phyloP scores from a whole-genome alignment of 495 filamentous ascomycete species.

The Penicillium canescens region DNA sequence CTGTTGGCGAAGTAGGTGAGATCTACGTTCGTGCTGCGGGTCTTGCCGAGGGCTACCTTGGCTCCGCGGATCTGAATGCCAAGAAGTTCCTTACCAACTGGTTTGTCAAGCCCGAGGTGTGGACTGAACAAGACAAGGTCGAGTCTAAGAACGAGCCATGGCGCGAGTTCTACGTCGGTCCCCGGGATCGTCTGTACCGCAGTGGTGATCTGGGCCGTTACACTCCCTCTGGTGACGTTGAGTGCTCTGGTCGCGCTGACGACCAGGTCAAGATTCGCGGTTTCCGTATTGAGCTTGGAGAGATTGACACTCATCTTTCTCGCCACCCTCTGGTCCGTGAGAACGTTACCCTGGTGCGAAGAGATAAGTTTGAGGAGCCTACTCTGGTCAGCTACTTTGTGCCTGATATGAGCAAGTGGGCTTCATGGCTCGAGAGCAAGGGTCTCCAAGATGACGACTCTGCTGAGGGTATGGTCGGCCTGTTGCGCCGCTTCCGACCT shows the following conservation, averaged over 20 bases:
- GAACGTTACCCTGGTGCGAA: conserved; percentile 80
- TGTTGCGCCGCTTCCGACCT: conserved; percentile 62
- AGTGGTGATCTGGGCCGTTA: conserved; percentile 82
- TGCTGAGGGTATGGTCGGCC: conserved; percentile 56
- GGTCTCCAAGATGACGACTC: conserved; percentile 49
- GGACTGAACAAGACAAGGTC: conserved; percentile 65
- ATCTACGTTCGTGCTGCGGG: conserved; percentile 88
- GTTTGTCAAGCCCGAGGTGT: conserved; percentile 77
- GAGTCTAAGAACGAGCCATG: conserved; percentile 55
- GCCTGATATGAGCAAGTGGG: conserved; percentile 74
- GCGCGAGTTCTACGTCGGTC: conserved; percentile 78
- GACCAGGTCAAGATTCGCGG: conserved; percentile 95
- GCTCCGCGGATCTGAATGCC: conserved; percentile 65
- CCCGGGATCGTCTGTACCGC: conserved; percentile 82
- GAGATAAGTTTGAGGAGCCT: conserved; percentile 89
- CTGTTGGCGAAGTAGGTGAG: conserved; percentile 81
- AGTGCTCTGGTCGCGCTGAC: conserved; percentile 78
- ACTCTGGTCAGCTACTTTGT: conserved; percentile 91
- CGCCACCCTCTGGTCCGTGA: conserved; percentile 80
- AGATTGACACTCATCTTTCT: conserved; percentile 85
- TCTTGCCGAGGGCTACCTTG: conserved; percentile 85
- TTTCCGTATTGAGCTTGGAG: conserved; percentile 91
- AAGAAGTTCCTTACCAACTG: conserved; percentile 87
- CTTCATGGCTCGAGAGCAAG: conserved; percentile 60
- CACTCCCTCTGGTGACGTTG: conserved; percentile 70